Conservation (phyloP, 2,329 filamentous ascomycete genomes). For the Alternaria gansuensis region DNA sequence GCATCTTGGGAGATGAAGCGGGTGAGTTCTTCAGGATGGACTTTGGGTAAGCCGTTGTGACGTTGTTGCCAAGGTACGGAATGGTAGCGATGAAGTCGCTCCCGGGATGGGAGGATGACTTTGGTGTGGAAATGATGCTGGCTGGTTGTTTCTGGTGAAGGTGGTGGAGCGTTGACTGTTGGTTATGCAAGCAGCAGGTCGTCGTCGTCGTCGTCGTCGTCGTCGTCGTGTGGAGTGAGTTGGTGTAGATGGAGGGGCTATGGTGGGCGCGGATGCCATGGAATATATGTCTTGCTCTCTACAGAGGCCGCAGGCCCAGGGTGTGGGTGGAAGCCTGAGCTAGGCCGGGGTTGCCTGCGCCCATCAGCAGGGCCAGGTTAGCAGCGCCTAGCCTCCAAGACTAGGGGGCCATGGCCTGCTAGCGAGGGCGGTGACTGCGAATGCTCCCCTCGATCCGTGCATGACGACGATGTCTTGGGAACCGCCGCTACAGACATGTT, state of each 20-base stretch:
- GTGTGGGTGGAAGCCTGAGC: constrained; percentile 41
- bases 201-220: neutral
- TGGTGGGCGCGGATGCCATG: constrained; percentile 35
- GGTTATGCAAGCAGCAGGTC: constrained; percentile 13
- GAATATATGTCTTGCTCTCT: constrained; percentile 47
- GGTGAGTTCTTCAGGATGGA: constrained; percentile 47
- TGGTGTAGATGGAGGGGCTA: constrained; percentile 27
- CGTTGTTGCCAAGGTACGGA: constrained; percentile 35
- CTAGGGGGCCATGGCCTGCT: constrained; percentile 23
- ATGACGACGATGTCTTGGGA: constrained; percentile 43
- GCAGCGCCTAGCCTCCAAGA: constrained; percentile 11
- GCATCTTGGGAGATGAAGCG: constrained; percentile 42
- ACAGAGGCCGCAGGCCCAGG: constrained; percentile 31
- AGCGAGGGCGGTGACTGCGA: constrained; percentile 46
- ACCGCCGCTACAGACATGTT: constrained; percentile 32
- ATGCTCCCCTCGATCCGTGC: constrained; percentile 16
- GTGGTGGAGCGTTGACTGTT: constrained; percentile 16
- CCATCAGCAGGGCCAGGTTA: constrained; percentile 30
- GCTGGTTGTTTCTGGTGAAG: constrained; percentile 23
- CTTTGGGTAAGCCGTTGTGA: constrained; percentile 44
- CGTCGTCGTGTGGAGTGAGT: constrained; percentile 21
- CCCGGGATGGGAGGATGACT: constrained; percentile 30
- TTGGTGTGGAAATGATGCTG: constrained; percentile 25
- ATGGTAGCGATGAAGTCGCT: constrained; percentile 43
- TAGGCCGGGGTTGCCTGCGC: constrained; percentile 27